Base-by-base conservation (phyloP, 768 basidiomycete species). In the Rhizopogon vinicolor region DNA sequence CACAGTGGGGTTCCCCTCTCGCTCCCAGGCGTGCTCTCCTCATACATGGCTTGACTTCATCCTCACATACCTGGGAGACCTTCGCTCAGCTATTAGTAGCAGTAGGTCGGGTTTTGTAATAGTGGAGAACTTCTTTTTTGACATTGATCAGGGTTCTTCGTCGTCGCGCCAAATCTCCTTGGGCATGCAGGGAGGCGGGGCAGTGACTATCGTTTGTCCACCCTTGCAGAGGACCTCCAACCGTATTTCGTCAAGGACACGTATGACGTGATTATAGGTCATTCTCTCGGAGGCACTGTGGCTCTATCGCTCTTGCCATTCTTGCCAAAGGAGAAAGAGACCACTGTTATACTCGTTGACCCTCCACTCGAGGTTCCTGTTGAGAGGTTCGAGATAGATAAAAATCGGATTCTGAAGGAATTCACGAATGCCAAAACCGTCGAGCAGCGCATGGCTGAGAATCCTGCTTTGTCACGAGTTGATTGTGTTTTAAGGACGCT, bases 11-110 rank as follows among this genome's bases (percentile, higher is more conserved):
- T 0, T 58, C 58, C 14, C 64, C 64, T 6, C 16, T 58, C 7
- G 44, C 67, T 0, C 54, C 52, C 6, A 67, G 68, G 18, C 63
- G 60, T 1, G 67, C 65, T 12, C 60, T 68, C 2, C 40, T 68
- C 25, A 52, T 69, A 42, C 67, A 68, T 16, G 67, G 68, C 5
- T n/a, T 64, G 2, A 52, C 60, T 18, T 63, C 59, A 0, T 60
- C 63, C 2, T 60, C 64, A 1, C 62, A 58, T 6, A 54, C 58
- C 1, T 67, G 67, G 67, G 56, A 59, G 16, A 46, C 52, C 12
- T 53, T 65, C 2, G 67, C 60, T 2, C 44, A 50, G 9, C 44
- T 59, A 1, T 56, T 65, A 42, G 65, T 41, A 44, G 33, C 28
- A 37, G 43, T 19, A 39, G 65, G 67, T 67, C 43, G 3, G 35